Evolutionary conservation across 805 yeast genomes (phyloP).

Genomic region (Lipomyces lipofer): DNA sequence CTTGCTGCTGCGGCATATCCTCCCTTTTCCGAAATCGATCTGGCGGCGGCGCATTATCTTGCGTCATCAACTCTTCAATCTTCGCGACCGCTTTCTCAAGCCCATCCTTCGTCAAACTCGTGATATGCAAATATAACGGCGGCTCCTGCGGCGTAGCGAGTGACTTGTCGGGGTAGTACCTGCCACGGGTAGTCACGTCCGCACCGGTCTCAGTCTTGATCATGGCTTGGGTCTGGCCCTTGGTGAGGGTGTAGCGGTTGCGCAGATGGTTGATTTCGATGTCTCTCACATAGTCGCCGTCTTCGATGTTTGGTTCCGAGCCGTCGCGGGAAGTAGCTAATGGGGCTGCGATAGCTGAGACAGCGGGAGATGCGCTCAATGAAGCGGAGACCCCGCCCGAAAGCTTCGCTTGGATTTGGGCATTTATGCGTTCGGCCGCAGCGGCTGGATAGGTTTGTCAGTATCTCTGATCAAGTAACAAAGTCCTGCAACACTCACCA

Average conservation of each 20-base stretch:
- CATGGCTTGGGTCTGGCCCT: slow-evolving; percentile 38
- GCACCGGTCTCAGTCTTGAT: slow-evolving; percentile 39
- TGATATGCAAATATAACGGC: slow-evolving; percentile 48
- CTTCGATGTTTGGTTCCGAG: slow-evolving; percentile 15
- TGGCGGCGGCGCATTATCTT: slow-evolving; percentile 31
- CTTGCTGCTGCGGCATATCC: not conserved
- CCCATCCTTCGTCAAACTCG: slow-evolving; percentile 53
- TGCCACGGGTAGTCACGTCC: slow-evolving; percentile 39
- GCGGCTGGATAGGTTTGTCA: slow-evolving; percentile 34
- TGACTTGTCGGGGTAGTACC: slow-evolving; percentile 41
- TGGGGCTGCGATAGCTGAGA: not conserved
- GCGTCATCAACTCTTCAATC: slow-evolving; percentile 54
- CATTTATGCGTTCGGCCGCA: slow-evolving; percentile 40
- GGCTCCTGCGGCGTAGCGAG: slow-evolving; percentile 39
- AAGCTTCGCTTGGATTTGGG: slow-evolving; percentile 33
- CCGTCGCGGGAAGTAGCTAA: not conserved
- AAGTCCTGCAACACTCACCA: slow-evolving; percentile 13
- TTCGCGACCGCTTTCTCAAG: slow-evolving; percentile 63
- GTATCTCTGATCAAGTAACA: not conserved
- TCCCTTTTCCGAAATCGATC: slow-evolving; percentile 2
- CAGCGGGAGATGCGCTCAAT: not conserved
- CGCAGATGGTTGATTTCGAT: slow-evolving; percentile 41
- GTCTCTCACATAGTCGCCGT: slow-evolving; percentile 32
- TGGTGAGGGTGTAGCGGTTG: slow-evolving; percentile 42
- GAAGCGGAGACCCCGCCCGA: slow-evolving; percentile 1